Evolutionary conservation across 2,329 filamentous ascomycete genomes (phyloP).

Genomic region (Pyrenophora tritici-repentis): DNA sequence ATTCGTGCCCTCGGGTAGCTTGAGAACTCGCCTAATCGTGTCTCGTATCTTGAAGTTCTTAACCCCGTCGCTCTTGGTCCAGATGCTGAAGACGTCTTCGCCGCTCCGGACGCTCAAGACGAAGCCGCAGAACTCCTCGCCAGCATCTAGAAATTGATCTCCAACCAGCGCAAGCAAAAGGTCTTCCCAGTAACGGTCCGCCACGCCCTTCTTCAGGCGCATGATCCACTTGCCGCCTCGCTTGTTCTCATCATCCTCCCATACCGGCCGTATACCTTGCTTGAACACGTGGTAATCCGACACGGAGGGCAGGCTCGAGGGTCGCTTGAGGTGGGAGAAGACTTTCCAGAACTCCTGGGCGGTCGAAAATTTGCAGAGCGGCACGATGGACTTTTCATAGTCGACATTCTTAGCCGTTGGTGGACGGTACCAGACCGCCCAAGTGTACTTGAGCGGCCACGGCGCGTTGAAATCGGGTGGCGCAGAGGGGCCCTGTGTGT

Average conservation of each 20-base stretch:
- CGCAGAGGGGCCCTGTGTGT: constrained; percentile 46
- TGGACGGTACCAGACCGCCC: constrained; percentile 97
- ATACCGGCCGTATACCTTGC: constrained; percentile 92
- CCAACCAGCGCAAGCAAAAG: constrained; percentile 87
- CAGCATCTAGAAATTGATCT: constrained; percentile 90
- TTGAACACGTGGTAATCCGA: constrained; percentile 99
- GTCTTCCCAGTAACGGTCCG: constrained; percentile 96
- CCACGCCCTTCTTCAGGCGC: constrained; percentile 93
- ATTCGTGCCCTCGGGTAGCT: constrained; percentile 84
- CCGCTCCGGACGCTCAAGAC: constrained; percentile 93
- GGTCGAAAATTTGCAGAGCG: constrained; percentile 79
- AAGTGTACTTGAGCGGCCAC: constrained; percentile 75
- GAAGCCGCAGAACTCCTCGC: constrained; percentile 92
- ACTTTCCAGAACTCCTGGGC: constrained; percentile 91
- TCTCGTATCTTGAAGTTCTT: constrained; percentile 97
- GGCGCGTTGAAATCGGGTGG: constrained; percentile 46
- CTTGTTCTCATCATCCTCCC: constrained; percentile 98
- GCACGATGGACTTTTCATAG: constrained; percentile 94
- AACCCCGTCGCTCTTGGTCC: constrained; percentile 91
- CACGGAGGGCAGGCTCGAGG: constrained; percentile 84
- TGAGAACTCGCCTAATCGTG: constrained; percentile 88
- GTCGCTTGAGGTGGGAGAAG: constrained; percentile 86
- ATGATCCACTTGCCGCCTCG: constrained; percentile 97
- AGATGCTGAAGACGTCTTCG: constrained; percentile 96
- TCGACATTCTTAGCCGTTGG: constrained; percentile 97